These are phyloP conservation scores for Clohesyomyces aquaticus DNA, from an alignment of 495 filamentous ascomycete species.

Conservation along the genomic window DNA sequence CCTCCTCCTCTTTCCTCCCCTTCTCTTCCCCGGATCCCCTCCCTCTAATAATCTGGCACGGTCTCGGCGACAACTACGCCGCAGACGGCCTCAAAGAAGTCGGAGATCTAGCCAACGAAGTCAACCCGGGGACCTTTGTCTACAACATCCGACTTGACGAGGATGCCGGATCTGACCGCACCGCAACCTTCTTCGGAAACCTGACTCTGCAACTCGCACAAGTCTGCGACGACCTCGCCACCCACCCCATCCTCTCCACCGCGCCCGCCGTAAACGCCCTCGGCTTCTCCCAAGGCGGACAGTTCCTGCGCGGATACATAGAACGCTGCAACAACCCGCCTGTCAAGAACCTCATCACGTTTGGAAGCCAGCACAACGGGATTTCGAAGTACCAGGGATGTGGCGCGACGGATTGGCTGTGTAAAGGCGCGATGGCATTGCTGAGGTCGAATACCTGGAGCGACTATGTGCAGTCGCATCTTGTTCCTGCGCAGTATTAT, in stretches of 20 bases:
- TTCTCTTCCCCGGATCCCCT: constrained; percentile 54
- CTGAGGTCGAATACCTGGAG: constrained; percentile 76
- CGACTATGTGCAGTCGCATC: constrained; percentile 68
- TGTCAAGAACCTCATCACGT: constrained; percentile 82
- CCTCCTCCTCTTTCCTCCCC: background rate
- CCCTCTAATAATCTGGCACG: constrained; percentile 94
- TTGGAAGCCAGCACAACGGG: constrained; percentile 92
- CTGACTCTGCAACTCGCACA: constrained; percentile 74
- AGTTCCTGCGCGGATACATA: constrained; percentile 91
- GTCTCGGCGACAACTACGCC: constrained; percentile 73
- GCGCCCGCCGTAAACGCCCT: constrained; percentile 85
- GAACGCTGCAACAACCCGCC: constrained; percentile 86
- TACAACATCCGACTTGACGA: constrained; percentile 79
- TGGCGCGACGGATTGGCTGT: constrained; percentile 71
- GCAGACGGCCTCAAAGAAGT: constrained; percentile 72
- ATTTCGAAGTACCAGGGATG: constrained; percentile 78
- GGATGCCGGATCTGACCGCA: constrained; percentile 67
- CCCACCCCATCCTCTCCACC: constrained; percentile 76
- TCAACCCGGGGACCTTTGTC: constrained; percentile 81
- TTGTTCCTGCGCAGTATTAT: constrained; percentile 97
- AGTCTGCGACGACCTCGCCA: constrained; percentile 79
- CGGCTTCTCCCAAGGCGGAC: constrained; percentile 94
- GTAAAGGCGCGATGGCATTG: constrained; percentile 72
- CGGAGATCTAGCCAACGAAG: constrained; percentile 66
- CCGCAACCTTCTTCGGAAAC: constrained; percentile 89